These are phyloP conservation scores for Houttuynia cordata DNA, from an alignment of 164 flowering plant genomes.

Conservation along the genomic window DNA sequence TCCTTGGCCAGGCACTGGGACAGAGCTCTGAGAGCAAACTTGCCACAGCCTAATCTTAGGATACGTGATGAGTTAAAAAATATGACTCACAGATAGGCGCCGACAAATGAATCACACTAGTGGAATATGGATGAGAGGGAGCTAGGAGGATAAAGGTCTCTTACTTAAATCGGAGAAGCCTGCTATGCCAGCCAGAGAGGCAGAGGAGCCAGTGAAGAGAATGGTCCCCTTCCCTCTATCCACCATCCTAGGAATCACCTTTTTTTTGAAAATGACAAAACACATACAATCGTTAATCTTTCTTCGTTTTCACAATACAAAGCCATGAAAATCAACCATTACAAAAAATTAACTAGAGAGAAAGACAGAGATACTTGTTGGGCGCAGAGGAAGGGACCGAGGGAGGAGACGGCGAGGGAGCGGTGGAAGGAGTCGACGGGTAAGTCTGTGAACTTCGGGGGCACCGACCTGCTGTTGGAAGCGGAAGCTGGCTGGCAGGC, in stretches of 20 bases:
- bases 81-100: no score
- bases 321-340: no score
- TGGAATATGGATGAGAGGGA: background rate
- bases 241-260: slow-evolving; percentile 93
- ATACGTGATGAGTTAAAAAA: background rate
- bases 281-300: no score
- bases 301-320: no score
- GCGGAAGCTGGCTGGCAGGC: slow-evolving; percentile 36
- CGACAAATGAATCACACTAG: no score
- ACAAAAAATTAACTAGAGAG: background rate
- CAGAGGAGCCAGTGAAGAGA: slow-evolving; percentile 82
- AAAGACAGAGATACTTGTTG: slow-evolving; percentile 44
- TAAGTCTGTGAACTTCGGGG: slow-evolving; percentile 47
- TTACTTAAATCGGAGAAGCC: slow-evolving; percentile 74
- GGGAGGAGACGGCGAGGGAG: slow-evolving; percentile 62
- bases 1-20: slow-evolving; percentile 80
- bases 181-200: slow-evolving; percentile 63
- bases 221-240: slow-evolving; percentile 90
- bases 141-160: background rate
- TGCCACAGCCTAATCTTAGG: slow-evolving; percentile 60
- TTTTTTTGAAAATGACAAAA: background rate
- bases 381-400: slow-evolving; percentile 84
- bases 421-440: slow-evolving; percentile 53
- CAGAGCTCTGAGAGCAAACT: slow-evolving; percentile 77
- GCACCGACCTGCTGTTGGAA: background rate